Evolutionary conservation across 2,329 filamentous ascomycete species (phyloP).

Genomic region (Pseudogymnoascus sp.): DNA sequence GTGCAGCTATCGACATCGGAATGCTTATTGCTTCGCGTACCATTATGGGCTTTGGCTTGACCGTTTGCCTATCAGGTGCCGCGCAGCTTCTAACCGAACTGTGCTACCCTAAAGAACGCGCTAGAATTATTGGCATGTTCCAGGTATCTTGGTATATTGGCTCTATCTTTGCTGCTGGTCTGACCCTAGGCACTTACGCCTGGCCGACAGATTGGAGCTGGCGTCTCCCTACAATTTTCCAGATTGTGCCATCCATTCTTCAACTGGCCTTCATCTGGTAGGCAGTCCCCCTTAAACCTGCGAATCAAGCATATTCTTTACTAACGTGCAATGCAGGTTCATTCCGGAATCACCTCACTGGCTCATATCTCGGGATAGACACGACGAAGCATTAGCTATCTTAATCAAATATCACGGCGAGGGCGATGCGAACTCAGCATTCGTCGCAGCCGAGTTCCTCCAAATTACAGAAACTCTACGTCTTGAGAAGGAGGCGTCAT

Average conservation of each 20-base stretch:
- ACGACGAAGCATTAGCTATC: slow-evolving; percentile 23
- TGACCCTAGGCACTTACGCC: slow-evolving; percentile 28
- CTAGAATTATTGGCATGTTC: slow-evolving; percentile 28
- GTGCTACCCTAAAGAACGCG: slow-evolving; percentile 28
- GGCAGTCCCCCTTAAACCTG: neutral
- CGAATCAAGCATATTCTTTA: neutral
- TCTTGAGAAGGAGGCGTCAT: neutral
- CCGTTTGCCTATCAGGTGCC: slow-evolving; percentile 30
- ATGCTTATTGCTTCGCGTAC: slow-evolving; percentile 11
- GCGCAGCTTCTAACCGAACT: slow-evolving; percentile 32
- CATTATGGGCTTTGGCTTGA: slow-evolving; percentile 30
- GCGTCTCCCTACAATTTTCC: neutral
- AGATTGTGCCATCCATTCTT: neutral
- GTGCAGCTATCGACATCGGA: slow-evolving; percentile 22
- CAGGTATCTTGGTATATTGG: slow-evolving; percentile 28
- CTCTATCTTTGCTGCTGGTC: slow-evolving; percentile 31
- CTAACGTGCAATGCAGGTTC: slow-evolving; percentile 15
- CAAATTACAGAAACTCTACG: neutral
- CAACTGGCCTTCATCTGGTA: slow-evolving; percentile 21
- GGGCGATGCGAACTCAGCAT: neutral
- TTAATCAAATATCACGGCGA: slow-evolving; percentile 20
- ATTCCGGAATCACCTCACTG: slow-evolving; percentile 21
- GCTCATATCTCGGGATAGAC: slow-evolving; percentile 15
- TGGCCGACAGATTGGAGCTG: neutral
- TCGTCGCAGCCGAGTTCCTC: neutral